phyloP scores from a whole-genome alignment of 257 asterid species.

The Plantago elongata region DNA sequence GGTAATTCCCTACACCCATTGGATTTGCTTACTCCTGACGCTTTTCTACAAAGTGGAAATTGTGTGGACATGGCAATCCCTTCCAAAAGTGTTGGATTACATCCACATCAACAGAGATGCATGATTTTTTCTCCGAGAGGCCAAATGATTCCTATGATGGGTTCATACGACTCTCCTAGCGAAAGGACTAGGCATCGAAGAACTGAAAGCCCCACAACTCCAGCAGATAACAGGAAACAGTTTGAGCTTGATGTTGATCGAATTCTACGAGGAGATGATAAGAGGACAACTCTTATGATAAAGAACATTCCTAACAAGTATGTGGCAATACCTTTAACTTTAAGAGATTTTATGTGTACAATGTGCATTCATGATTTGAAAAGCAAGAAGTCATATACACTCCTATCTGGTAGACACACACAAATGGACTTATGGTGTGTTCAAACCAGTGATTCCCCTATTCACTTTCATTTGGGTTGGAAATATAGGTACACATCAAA shows the following conservation, averaged over 20 bases:
- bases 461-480: slow-evolving; percentile 19
- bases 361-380: not conserved
- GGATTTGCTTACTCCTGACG: slow-evolving; percentile 63
- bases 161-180: slow-evolving; percentile 76
- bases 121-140: slow-evolving; percentile 86
- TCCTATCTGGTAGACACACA: not conserved
- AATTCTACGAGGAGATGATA: slow-evolving; percentile 84
- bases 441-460: not conserved
- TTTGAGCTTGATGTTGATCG: slow-evolving; percentile 96
- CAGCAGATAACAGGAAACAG: slow-evolving; percentile 79
- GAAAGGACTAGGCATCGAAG: slow-evolving; percentile 82
- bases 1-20: slow-evolving; percentile 71
- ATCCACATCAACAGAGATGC: slow-evolving; percentile 74
- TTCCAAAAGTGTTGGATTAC: slow-evolving; percentile 63
- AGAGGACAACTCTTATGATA: slow-evolving; percentile 95
- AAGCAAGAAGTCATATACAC: not conserved
- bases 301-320: slow-evolving; percentile 99
- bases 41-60: slow-evolving; percentile 60
- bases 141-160: slow-evolving; percentile 81
- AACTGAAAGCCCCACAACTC: slow-evolving; percentile 62
- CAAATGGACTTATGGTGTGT: not conserved
- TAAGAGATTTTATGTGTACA: not conserved
- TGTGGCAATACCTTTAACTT: slow-evolving; percentile 19
- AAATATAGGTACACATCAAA: slow-evolving; percentile 83
- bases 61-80: slow-evolving; percentile 63